Evolutionary conservation across 352 stramenopile genomes (phyloP), one percentile per base, ranked within the genome.

Genomic region (Globisporangium canariense): DNA sequence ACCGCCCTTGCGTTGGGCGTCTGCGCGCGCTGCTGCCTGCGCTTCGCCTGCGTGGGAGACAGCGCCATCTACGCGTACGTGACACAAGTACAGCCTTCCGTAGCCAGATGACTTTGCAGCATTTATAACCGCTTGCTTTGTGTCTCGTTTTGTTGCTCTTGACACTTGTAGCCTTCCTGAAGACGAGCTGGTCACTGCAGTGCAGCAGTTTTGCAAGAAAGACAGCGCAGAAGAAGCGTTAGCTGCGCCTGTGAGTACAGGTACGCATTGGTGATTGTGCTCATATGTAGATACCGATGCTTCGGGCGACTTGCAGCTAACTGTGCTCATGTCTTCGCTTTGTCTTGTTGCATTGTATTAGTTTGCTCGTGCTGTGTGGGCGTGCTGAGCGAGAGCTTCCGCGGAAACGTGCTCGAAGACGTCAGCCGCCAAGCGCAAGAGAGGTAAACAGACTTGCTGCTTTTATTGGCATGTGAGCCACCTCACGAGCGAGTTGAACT

Each of bases 301-400:
- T 2, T 4, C 3, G 16, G 14, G 13, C 41, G 13, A 47, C 13
- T 20, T 8, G 4, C 14, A 22, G 25, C 49, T 58, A 32, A 34
- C 28, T 34, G 34, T 64, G 10, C 47, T 36, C 58, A 45, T 38
- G 18, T 55, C 51, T 18, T 55, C 49, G 22, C 25, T 11, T 9
- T 60, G n/a, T 4, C 54, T 47, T 59, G 5, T 47, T 45, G 13
- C 60, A 34, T 49, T 49, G 22, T 36, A n/a, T 20, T 22, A 84
- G 81, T 83, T 4, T 94, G 86, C 51, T 75, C 71, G 22, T 92
- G 83, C 62, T 94, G 86, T 54, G 66, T 91, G n/a, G 81, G 83
- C 22, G 73, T 91, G 14, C 51, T 92, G 57, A 80, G 74, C 60
- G 66, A 41, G 18, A 58, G 41, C 7, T 86, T 92, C 59, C 73